A percentile compares a stretch with the other conserved stretches of the same genome.
These are phyloP conservation scores for Phtheirospermum japonicum DNA, from an alignment of 257 asterid species.

Conservation along the genomic window DNA sequence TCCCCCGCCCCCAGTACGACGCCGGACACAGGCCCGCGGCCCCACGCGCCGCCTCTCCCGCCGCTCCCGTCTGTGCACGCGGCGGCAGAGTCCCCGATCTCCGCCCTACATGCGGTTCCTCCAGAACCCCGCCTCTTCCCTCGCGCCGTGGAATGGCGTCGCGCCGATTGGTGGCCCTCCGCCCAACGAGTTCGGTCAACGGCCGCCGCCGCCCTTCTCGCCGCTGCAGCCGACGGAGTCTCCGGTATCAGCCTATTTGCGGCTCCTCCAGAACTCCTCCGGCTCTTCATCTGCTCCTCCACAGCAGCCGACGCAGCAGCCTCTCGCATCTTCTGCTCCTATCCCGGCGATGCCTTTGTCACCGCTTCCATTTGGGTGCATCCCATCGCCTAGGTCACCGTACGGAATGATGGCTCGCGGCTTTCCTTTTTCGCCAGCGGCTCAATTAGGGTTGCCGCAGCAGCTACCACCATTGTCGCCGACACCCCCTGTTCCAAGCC, in stretches of 20 bases:
- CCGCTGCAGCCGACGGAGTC: conserved; percentile 29
- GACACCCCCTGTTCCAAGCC: conserved; percentile 65
- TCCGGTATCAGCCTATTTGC: conserved; percentile 31
- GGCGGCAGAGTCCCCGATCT: conserved; percentile 49
- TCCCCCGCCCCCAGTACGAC: too few species aligned
- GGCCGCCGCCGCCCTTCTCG: conserved; percentile 19
- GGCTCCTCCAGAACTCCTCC: conserved; percentile 20
- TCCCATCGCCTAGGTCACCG: conserved; percentile 44
- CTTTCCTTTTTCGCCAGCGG: conserved; percentile 52
- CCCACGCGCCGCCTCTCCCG: too few species aligned
- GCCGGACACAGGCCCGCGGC: too few species aligned
- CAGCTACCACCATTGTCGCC: conserved; percentile 50
- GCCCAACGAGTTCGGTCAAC: conserved; percentile 32
- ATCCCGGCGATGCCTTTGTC: too few species aligned
- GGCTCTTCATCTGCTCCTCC: conserved; percentile 22
- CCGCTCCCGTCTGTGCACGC: conserved; percentile 33
- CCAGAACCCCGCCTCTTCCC: conserved; percentile 28
- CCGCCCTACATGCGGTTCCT: conserved; percentile 46
- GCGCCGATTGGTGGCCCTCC: background rate
- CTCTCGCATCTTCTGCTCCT: too few species aligned
- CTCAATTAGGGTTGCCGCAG: conserved; percentile 71
- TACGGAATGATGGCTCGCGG: conserved; percentile 40
- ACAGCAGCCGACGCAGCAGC: conserved; percentile 21
- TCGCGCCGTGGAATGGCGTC: conserved; percentile 28
- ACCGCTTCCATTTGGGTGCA: conserved; percentile 41